phyloP scores from a whole-genome alignment of 805 yeast genomes.

The Candida nonsorbophila region DNA sequence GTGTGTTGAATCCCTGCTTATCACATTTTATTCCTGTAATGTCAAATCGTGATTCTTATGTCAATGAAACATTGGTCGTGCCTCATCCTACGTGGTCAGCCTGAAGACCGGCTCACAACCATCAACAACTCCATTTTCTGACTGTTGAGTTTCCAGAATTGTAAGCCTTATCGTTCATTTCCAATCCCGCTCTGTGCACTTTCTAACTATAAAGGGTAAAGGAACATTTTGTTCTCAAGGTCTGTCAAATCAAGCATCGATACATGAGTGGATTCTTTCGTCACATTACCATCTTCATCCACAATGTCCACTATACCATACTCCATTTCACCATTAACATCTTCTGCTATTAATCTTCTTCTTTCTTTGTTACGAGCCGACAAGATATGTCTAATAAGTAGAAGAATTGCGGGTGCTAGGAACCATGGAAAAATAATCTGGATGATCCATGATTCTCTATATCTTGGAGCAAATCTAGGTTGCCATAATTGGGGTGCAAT shows the following conservation, averaged over 20 bases:
- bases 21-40: no score
- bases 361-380: constrained; percentile 40
- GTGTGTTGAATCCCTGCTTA: no score
- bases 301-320: constrained; percentile 5
- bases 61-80: no score
- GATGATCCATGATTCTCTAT: constrained; percentile 39
- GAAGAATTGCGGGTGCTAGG: constrained; percentile 38
- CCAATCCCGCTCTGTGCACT: no score
- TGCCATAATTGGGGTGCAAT: constrained; percentile 56
- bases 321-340: constrained; percentile 5
- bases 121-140: no score
- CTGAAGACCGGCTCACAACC: no score
- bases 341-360: constrained; percentile 5
- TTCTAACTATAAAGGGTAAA: constrained; percentile 6
- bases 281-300: constrained; percentile 4
- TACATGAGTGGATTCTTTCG: constrained; percentile 5
- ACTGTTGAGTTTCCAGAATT: no score
- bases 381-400: constrained; percentile 42
- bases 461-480: constrained; percentile 37
- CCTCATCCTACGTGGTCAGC: no score
- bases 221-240: constrained; percentile 7
- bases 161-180: no score
- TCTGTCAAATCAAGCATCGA: constrained; percentile 10
- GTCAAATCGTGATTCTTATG: no score
- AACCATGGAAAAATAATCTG: constrained; percentile 50